A percentile compares a stretch with the other conserved stretches of the same genome.
Evolutionary conservation across 768 basidiomycete species (phyloP).

Genomic region (Polyporus arcularius): DNA sequence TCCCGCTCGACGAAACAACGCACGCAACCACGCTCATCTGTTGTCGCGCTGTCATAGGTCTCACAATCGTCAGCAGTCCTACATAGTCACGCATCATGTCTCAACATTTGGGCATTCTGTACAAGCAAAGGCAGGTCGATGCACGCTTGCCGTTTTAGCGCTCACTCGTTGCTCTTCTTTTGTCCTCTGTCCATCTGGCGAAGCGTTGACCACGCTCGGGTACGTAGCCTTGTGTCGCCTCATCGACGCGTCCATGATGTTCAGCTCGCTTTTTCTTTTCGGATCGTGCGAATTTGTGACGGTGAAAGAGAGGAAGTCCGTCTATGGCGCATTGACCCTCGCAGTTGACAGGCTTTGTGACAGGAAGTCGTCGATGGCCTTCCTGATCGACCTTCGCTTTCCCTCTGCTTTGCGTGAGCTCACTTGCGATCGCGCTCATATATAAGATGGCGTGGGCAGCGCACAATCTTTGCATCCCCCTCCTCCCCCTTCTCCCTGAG

Average conservation of each 20-base stretch:
- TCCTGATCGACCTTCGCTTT: not conserved
- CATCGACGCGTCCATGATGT: not conserved
- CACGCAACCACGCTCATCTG: no score
- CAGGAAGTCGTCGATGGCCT: not conserved
- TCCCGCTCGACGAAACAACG: no score
- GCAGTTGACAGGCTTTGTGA: not conserved
- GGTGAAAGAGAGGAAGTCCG: not conserved
- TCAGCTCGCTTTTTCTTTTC: not conserved
- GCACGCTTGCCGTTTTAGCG: no score
- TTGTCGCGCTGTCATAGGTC: no score
- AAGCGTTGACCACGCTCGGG: no score
- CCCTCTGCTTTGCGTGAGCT: not conserved
- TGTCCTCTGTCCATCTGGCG: no score
- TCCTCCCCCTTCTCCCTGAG: conserved; percentile 23
- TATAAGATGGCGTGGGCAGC: not conserved
- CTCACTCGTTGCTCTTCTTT: no score
- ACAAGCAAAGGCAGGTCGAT: no score
- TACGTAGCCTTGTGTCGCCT: not conserved
- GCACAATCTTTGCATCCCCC: conserved; percentile 12
- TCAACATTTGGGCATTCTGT: no score
- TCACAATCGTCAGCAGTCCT: no score
- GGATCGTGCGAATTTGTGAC: not conserved
- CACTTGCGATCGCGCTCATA: not conserved
- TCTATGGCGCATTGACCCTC: not conserved
- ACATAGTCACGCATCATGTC: no score